These are phyloP conservation scores for Solanum hybrid DNA, from an alignment of 305 asterid species.

Conservation along the genomic window DNA sequence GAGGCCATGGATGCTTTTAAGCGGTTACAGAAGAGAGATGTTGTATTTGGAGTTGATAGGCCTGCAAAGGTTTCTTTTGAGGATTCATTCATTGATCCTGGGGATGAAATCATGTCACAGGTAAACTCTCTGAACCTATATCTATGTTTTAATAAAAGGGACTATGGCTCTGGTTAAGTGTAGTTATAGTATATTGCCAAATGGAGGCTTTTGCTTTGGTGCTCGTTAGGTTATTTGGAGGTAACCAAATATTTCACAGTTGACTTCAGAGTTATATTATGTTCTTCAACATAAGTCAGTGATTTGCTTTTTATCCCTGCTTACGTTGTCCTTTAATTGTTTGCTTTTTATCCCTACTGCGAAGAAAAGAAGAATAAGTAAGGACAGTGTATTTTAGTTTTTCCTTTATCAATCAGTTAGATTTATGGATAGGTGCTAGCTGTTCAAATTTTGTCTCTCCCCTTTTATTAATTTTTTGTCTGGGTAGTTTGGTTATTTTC, in stretches of 20 bases:
- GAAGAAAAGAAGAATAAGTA: neutral
- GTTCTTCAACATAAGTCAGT: neutral
- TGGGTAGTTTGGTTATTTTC: neutral
- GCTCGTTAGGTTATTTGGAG: neutral
- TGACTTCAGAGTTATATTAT: neutral
- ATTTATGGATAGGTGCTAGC: neutral
- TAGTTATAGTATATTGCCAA: conserved; percentile 3
- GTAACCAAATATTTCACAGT: neutral
- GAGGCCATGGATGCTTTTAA: conserved; percentile 99
- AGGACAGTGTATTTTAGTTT: neutral
- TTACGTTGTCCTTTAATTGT: neutral
- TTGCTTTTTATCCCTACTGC: neutral
- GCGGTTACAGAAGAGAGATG: conserved; percentile 88
- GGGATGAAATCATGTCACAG: conserved; percentile 99
- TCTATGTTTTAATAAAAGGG: conserved; percentile 12
- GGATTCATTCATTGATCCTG: conserved; percentile 96
- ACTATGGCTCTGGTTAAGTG: neutral
- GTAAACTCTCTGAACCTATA: conserved; percentile 37
- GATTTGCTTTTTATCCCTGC: neutral
- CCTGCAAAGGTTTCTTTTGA: conserved; percentile 99
- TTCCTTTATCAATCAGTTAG: neutral
- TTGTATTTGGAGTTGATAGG: conserved; percentile 84
- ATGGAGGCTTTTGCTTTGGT: neutral
- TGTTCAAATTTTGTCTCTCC: neutral
- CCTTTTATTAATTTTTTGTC: neutral